These are phyloP conservation scores for Hibiscus trionum DNA, from an alignment of 345 rosid genomes.

Conservation along the genomic window DNA sequence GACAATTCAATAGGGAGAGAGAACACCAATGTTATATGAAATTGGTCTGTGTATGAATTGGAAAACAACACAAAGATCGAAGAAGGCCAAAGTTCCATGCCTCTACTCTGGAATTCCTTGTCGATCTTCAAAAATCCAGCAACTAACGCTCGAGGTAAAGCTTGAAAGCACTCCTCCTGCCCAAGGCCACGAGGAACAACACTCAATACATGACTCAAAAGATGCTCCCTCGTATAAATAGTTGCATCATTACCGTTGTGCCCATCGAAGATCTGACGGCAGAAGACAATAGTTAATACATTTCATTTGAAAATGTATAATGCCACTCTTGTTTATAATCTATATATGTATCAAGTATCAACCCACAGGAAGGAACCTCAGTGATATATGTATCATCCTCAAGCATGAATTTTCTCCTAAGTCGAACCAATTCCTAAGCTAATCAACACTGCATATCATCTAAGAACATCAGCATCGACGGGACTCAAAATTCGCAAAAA, in stretches of 20 bases:
- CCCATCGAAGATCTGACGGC: slow-evolving; percentile 74
- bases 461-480: no score
- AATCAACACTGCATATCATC: no score
- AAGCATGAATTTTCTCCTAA: no score
- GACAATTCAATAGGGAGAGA: slow-evolving; percentile 1
- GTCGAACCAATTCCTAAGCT: no score
- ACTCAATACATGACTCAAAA: slow-evolving; percentile 55
- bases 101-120: slow-evolving; percentile 88
- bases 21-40: not conserved
- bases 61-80: slow-evolving; percentile 5
- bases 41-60: not conserved
- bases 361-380: no score
- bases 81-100: slow-evolving; percentile 19
- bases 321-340: no score
- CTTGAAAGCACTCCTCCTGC: slow-evolving; percentile 81
- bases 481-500: not conserved
- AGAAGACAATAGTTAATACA: not conserved
- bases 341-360: no score
- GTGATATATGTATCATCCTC: no score
- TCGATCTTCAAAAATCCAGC: slow-evolving; percentile 94
- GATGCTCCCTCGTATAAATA: slow-evolving; percentile 62
- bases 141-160: slow-evolving; percentile 80
- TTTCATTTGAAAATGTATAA: not conserved
- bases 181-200: slow-evolving; percentile 72
- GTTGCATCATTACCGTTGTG: slow-evolving; percentile 94